Percentiles rank a stretch among this genome's conserved stretches.
Conservation (phyloP, 805 yeast genomes). For the Cyberlindnera lachancei region DNA sequence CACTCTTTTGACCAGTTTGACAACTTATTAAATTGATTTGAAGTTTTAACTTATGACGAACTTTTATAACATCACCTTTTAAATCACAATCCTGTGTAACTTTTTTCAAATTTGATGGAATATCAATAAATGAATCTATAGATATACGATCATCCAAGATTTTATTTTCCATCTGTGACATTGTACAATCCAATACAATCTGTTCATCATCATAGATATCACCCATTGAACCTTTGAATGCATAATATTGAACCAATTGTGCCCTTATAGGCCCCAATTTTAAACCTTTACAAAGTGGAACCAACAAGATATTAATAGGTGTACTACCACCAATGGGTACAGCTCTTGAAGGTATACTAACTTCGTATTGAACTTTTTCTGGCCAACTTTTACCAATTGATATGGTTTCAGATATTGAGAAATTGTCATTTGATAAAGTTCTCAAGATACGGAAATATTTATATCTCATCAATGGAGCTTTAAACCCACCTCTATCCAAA, state of each 20-base stretch:
- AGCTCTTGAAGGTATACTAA: conserved; percentile 79
- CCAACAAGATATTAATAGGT: conserved; percentile 60
- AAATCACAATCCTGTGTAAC: conserved; percentile 82
- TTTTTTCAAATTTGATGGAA: conserved; percentile 65
- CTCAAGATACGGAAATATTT: conserved; percentile 71
- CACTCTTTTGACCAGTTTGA: conserved; percentile 79
- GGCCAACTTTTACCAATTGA: conserved; percentile 93
- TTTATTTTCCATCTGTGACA: conserved; percentile 38
- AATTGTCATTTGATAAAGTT: conserved; percentile 73
- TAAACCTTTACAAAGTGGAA: conserved; percentile 76
- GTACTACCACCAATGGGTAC: conserved; percentile 76
- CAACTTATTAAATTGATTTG: conserved; percentile 60
- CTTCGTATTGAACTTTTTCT: conserved; percentile 75
- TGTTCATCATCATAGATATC: conserved; percentile 56
- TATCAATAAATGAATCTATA: conserved; percentile 44
- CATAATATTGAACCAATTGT: conserved; percentile 57
- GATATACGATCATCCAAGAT: conserved; percentile 51
- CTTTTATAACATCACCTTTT: conserved; percentile 52
- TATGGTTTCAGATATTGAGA: conserved; percentile 69
- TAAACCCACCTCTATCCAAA: conserved; percentile 58
- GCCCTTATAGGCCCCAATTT: conserved; percentile 60
- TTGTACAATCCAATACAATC: conserved; percentile 41
- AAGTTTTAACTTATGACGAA: conserved; percentile 75
- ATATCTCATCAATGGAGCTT: conserved; percentile 38
- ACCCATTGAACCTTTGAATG: conserved; percentile 47